Conservation (phyloP, 164 flowering plant genomes). For the Amborella trichopoda region DNA sequence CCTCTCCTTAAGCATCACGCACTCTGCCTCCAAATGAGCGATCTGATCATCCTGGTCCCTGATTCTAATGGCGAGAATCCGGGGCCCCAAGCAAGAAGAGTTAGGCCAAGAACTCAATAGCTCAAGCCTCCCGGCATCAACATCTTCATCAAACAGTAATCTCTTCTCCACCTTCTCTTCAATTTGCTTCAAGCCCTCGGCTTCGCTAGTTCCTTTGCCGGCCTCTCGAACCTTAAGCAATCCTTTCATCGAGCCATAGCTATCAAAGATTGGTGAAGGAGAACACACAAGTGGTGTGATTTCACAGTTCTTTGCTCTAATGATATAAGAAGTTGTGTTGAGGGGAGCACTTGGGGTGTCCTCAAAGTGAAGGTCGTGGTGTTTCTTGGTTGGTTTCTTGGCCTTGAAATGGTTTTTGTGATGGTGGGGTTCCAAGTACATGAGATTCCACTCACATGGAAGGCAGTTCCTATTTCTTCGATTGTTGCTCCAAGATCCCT, state of each 20-base stretch:
- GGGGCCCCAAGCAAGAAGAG: no score
- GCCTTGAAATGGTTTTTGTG: no score
- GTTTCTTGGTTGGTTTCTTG: no score
- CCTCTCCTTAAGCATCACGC: conserved; percentile 3
- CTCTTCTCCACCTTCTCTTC: background rate
- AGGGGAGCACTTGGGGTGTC: conserved; percentile 2
- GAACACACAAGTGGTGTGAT: no score
- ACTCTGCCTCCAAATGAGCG: conserved; percentile 6
- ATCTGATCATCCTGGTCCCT: background rate
- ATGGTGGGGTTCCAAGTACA: background rate
- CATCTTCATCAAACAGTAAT: background rate
- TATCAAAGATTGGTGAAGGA: background rate
- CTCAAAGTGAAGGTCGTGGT: background rate
- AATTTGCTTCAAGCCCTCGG: background rate
- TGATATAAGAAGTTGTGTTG: no score
- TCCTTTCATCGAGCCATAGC: conserved; percentile 1
- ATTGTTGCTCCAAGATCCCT: background rate
- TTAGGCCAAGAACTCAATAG: no score
- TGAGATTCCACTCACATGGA: background rate
- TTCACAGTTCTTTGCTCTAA: no score
- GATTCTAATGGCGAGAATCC: no score
- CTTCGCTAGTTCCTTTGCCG: background rate
- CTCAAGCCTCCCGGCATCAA: no score
- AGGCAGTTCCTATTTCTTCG: background rate
- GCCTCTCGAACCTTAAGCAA: no score